Evolutionary conservation across 1,284 basidiomycete species (phyloP).

Genomic region (Psilocybe mexicana): DNA sequence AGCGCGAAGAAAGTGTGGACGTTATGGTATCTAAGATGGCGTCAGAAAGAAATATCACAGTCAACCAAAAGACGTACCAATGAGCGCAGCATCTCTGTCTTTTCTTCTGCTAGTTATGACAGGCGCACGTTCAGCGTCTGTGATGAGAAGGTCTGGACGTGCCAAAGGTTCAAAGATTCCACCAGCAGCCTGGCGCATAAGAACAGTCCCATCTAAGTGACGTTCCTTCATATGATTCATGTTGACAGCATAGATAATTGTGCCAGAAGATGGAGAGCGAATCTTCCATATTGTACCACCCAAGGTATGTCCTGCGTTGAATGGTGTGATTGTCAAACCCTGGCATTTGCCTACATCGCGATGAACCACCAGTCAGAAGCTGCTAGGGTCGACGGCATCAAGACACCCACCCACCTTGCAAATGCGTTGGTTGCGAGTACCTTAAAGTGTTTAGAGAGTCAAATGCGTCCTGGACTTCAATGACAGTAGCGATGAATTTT

Average conservation of each 20-base stretch:
- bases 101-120: constrained; percentile 86
- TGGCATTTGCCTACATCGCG: constrained; percentile 74
- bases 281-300: constrained; percentile 99
- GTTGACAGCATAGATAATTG: constrained; percentile 93
- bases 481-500: constrained; percentile 74
- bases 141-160: constrained; percentile 90
- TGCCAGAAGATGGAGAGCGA: constrained; percentile 93
- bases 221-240: constrained; percentile 97
- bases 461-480: constrained; percentile 94
- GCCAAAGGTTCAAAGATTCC: constrained; percentile 88
- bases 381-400: neutral
- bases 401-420: constrained; percentile 68
- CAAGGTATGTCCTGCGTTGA: constrained; percentile 93
- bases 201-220: constrained; percentile 93
- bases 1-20: constrained; percentile 74
- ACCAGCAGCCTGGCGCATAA: constrained; percentile 69
- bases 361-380: constrained; percentile 1
- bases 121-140: constrained; percentile 84
- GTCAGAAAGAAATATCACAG: neutral
- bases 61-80: constrained; percentile 55
- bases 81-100: constrained; percentile 87
- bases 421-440: constrained; percentile 94
- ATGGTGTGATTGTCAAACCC: constrained; percentile 93
- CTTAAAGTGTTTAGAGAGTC: constrained; percentile 90
- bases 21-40: constrained; percentile 74